These are phyloP conservation scores for Isatis lusitanica DNA, from an alignment of 441 rosid species.

Conservation along the genomic window DNA sequence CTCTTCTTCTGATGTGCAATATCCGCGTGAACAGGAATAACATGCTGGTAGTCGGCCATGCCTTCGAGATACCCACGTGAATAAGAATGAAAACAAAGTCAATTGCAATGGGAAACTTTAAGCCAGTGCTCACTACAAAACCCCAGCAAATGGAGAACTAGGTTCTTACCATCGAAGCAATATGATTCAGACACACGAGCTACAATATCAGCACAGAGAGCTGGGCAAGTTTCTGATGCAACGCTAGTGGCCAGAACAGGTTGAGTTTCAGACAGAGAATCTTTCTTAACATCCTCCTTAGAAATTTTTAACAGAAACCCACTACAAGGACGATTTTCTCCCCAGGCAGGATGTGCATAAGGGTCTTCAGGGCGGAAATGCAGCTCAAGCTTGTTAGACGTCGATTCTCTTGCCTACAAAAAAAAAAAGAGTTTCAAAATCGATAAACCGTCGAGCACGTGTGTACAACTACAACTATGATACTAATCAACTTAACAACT, in stretches of 20 bases:
- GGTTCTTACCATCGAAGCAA: slow-evolving; percentile 66
- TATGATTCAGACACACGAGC: slow-evolving; percentile 71
- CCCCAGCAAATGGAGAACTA: background rate
- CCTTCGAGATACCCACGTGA: slow-evolving; percentile 77
- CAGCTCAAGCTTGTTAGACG: slow-evolving; percentile 66
- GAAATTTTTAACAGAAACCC: slow-evolving; percentile 61
- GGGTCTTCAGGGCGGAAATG: slow-evolving; percentile 93
- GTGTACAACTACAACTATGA: background rate
- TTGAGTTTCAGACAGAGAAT: slow-evolving; percentile 32
- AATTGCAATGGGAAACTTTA: background rate
- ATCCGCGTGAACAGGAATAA: slow-evolving; percentile 83
- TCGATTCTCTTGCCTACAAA: slow-evolving; percentile 61
- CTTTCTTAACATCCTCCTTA: slow-evolving; percentile 40
- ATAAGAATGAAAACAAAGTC: slow-evolving; percentile 2
- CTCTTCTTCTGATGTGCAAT: slow-evolving; percentile 66
- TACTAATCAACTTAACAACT: slow-evolving; percentile 3
- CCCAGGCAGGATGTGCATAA: slow-evolving; percentile 76
- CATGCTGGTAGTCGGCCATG: slow-evolving; percentile 96
- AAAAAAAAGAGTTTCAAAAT: background rate
- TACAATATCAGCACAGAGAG: slow-evolving; percentile 70
- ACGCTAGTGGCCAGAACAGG: slow-evolving; percentile 18
- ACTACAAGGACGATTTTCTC: slow-evolving; percentile 58
- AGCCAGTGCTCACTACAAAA: slow-evolving; percentile 13
- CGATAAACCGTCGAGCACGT: slow-evolving; percentile 6
- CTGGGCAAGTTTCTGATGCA: slow-evolving; percentile 30